These are phyloP conservation scores for Ganoderma lucidum DNA, from an alignment of 1,284 basidiomycete genomes.

Conservation along the genomic window DNA sequence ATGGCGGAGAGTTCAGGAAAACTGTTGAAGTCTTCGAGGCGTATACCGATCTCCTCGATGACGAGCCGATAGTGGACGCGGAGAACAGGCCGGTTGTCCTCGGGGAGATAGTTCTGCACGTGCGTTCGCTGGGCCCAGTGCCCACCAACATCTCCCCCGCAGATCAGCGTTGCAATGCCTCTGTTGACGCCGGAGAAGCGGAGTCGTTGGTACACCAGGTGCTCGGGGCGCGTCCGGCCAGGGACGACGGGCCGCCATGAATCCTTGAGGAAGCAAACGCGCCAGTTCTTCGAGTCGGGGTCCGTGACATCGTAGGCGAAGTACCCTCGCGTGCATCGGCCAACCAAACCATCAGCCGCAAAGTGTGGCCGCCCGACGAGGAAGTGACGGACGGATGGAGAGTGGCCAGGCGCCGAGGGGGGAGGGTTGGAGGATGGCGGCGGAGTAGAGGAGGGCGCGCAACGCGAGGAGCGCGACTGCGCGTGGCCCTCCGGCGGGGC, in stretches of 20 bases:
- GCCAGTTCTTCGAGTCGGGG: neutral
- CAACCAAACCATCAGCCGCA: conserved; percentile 9
- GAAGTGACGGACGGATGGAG: neutral
- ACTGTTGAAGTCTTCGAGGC: neutral
- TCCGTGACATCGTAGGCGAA: neutral
- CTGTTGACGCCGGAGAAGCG: neutral
- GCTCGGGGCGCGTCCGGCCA: conserved; percentile 14
- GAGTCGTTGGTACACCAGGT: conserved; percentile 15
- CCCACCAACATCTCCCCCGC: conserved; percentile 22
- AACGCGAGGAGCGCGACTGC: neutral
- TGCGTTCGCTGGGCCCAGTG: conserved; percentile 7
- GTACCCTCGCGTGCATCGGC: conserved; percentile 13
- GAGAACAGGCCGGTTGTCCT: conserved; percentile 1
- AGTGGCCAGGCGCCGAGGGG: too few species aligned
- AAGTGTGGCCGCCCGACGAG: conserved; percentile 16
- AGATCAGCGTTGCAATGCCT: conserved; percentile 14
- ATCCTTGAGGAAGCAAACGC: conserved; percentile 18
- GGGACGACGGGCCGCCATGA: conserved; percentile 20
- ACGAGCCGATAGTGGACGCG: conserved; percentile 17
- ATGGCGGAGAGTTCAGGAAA: conserved; percentile 1
- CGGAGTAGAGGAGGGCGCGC: neutral
- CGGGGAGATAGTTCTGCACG: conserved; percentile 6
- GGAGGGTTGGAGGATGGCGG: neutral
- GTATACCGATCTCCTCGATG: conserved; percentile 12
- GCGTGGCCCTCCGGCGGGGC: neutral